Conservation (phyloP, 129 eudicot genomes). For the Saussurea involucrata region DNA sequence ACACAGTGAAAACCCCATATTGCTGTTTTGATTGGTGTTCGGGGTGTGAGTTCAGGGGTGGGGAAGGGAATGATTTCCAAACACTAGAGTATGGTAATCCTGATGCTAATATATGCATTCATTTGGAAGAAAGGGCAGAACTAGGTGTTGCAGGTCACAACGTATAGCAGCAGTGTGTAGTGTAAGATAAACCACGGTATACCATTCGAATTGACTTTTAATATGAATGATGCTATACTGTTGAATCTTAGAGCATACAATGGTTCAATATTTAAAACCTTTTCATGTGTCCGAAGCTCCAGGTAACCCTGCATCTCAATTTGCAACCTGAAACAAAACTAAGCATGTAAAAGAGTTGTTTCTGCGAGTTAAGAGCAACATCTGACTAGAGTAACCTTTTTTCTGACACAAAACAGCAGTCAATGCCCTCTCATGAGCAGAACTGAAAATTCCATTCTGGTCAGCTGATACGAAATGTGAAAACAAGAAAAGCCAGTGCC, state of each 20-base stretch:
- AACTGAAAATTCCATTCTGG: constrained; percentile 29
- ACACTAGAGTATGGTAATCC: constrained; percentile 5
- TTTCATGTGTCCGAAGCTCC: constrained; percentile 44
- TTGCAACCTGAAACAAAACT: constrained; percentile 57
- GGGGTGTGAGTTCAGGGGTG: too few relatives aligned
- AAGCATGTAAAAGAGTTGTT: constrained; percentile 15
- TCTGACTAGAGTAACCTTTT: constrained; percentile 44
- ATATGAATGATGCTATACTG: not conserved
- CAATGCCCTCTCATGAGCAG: constrained; percentile 78
- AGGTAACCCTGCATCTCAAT: constrained; percentile 63
- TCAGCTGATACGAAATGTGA: constrained; percentile 44
- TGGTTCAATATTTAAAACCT: constrained; percentile 39
- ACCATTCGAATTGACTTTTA: not conserved
- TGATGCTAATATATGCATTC: constrained; percentile 2
- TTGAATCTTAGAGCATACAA: constrained; percentile 6
- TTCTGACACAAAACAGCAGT: constrained; percentile 63
- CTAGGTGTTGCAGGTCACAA: not conserved
- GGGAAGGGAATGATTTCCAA: too few relatives aligned
- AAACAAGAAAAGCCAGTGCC: constrained; percentile 79
- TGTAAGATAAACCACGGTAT: not conserved
- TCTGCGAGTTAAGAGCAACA: constrained; percentile 11
- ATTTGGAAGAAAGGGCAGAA: not conserved
- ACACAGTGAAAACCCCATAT: too few relatives aligned
- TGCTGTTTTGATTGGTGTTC: too few relatives aligned
- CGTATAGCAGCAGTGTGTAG: not conserved